phyloP scores from a whole-genome alignment of 1,284 basidiomycete genomes.

The Tilletiopsis washingtonensis region DNA sequence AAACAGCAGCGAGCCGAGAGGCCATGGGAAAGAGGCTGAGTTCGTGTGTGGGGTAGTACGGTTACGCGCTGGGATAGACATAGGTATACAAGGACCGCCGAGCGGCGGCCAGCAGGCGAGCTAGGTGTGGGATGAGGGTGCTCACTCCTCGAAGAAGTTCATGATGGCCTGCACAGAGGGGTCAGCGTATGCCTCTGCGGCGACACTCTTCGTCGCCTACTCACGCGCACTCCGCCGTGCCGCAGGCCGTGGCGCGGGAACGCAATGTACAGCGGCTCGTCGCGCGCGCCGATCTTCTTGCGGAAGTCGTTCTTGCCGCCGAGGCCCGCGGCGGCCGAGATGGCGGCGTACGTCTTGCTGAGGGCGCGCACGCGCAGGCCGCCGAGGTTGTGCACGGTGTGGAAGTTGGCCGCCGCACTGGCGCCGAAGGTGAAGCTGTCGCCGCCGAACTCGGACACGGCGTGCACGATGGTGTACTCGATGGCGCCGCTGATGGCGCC shows the following conservation, averaged over 20 bases:
- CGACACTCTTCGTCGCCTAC: too few species aligned
- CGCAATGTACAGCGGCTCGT: slow-evolving; percentile 30
- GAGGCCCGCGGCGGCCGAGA: slow-evolving; percentile 25
- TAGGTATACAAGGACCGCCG: too few species aligned
- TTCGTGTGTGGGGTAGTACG: too few species aligned
- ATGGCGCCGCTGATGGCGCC: slow-evolving; percentile 54
- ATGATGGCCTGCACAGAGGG: too few species aligned
- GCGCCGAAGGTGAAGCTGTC: slow-evolving; percentile 50
- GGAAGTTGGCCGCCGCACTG: slow-evolving; percentile 23
- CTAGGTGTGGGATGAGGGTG: too few species aligned
- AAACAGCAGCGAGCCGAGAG: too few species aligned
- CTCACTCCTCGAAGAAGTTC: too few species aligned
- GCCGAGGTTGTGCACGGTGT: slow-evolving; percentile 34
- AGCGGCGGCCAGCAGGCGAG: too few species aligned
- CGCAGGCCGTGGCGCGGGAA: slow-evolving; percentile 14
- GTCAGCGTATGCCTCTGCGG: too few species aligned
- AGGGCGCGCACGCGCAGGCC: slow-evolving; percentile 28
- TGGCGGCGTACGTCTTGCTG: slow-evolving; percentile 24
- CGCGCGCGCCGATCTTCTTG: slow-evolving; percentile 39
- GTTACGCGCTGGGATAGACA: too few species aligned
- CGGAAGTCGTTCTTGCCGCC: slow-evolving; percentile 41
- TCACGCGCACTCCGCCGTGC: background rate
- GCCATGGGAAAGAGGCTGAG: too few species aligned
- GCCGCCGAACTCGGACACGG: slow-evolving; percentile 53
- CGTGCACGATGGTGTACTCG: slow-evolving; percentile 53